A percentile compares a stretch with the other conserved stretches of the same genome.
phyloP scores from a whole-genome alignment of 176 grass and related monocot species.

The Oryza brachyantha region DNA sequence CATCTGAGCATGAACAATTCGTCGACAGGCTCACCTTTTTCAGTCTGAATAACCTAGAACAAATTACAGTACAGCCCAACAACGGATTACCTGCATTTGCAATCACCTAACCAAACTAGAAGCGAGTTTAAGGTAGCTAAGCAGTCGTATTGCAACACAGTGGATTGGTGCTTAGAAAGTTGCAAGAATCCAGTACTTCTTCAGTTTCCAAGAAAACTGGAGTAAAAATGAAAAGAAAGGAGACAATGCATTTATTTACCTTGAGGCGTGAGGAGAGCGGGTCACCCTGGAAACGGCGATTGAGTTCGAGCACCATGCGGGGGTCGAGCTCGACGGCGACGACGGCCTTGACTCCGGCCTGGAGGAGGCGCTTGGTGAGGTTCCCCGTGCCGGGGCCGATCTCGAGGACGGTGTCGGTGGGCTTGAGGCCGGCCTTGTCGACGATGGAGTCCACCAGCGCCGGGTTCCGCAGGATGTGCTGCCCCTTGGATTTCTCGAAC shows the following conservation, averaged over 20 bases:
- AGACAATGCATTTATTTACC: slow-evolving; percentile 22
- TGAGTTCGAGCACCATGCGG: slow-evolving; percentile 95
- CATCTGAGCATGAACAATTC: not conserved
- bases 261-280: slow-evolving; percentile 68
- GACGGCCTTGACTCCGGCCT: slow-evolving; percentile 78
- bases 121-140: not conserved
- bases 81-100: not conserved
- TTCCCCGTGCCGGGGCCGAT: slow-evolving; percentile 94
- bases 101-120: not conserved
- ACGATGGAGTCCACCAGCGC: slow-evolving; percentile 86
- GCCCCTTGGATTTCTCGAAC: slow-evolving; percentile 96
- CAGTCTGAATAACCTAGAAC: not conserved
- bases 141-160: not conserved
- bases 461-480: slow-evolving; percentile 89
- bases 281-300: slow-evolving; percentile 76
- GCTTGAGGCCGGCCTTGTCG: slow-evolving; percentile 80
- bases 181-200: not conserved
- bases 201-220: not conserved
- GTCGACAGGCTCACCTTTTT: not conserved
- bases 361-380: slow-evolving; percentile 89
- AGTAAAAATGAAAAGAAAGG: not conserved
- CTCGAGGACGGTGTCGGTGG: slow-evolving; percentile 91
- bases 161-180: too few species aligned
- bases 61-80: not conserved
- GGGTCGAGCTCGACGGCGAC: slow-evolving; percentile 97